Evolutionary conservation across 805 yeast genomes (phyloP), one percentile per base, ranked within the genome.

Genomic region (Clavispora asparagi): DNA sequence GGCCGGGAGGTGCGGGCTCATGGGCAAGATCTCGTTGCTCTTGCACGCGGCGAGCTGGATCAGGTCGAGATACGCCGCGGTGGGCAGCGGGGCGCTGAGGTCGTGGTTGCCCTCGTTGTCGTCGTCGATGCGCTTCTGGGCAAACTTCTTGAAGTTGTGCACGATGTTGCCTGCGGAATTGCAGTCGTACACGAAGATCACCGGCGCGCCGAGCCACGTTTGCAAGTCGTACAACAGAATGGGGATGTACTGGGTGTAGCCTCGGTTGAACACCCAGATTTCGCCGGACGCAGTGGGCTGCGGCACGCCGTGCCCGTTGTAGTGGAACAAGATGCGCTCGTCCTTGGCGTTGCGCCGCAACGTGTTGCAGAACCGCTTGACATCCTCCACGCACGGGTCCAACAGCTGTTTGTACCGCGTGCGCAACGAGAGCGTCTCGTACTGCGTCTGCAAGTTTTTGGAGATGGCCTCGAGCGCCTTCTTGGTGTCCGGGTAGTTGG

Each of bases 221-320:
- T 94, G 99, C 41, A 94, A 71, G 59, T 94, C 99, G 64, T 87
- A 90, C n/a, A 94, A 68, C 9, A 96, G 87, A 1, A 94, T 94
- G 0, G 99, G 99, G 48, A 94, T 94, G 63, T 94, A 94, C 67
- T 94, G 99, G 1, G 99, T 94, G 63, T 91, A 94, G 1, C 96
- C 96, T 54, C 97, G 74, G 64, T 94, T 94, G 70, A 94, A 94
- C 10, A 94, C 98, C 99, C 99, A 94, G 26, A 94, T 88, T 61
- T 94, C 99, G 23, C 99, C 99, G 40, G 91, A 81, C 31, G 89
- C 82, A 0, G 99, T 94, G 0, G 99, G 98, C 57, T 89, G 89
- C 0, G 99, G 99, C 1, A 94, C 99, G 23, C 99, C 99, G 61
- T 94, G 99, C 7, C 99, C 99, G 57, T 94, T 94, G 63, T 94